A percentile compares a stretch with the other conserved stretches of the same genome.
Evolutionary conservation across 2,329 filamentous ascomycete genomes (phyloP).

Genomic region (Graphilbum sp.): DNA sequence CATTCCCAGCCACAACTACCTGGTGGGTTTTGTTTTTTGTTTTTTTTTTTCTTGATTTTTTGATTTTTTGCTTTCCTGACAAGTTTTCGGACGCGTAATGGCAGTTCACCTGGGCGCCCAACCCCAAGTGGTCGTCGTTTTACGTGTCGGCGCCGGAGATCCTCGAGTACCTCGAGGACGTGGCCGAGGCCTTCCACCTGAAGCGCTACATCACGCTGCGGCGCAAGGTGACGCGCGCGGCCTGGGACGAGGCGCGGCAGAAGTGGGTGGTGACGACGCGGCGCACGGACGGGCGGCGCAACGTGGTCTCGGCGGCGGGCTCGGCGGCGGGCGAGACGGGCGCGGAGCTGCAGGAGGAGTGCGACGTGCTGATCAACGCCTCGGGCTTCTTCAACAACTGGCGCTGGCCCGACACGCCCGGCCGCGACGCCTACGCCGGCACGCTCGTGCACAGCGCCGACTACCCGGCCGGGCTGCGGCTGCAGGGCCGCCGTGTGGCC

Average conservation of each 20-base stretch:
- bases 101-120: slow-evolving; percentile 8
- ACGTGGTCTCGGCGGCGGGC: slow-evolving; percentile 1
- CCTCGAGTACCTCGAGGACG: slow-evolving; percentile 3
- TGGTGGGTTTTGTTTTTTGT: too few relatives aligned
- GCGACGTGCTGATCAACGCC: slow-evolving; percentile 33
- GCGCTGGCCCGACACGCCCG: slow-evolving; percentile 21
- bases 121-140: slow-evolving; percentile 7
- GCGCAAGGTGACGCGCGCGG: slow-evolving; percentile 2
- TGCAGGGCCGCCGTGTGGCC: slow-evolving; percentile 4
- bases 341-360: too few relatives aligned
- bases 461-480: slow-evolving; percentile 11
- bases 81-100: too few relatives aligned
- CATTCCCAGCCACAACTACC: slow-evolving; percentile 9
- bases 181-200: slow-evolving; percentile 5
- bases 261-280: slow-evolving; percentile 3
- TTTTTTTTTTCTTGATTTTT: too few relatives aligned
- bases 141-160: slow-evolving; percentile 7
- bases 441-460: slow-evolving; percentile 7
- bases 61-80: too few relatives aligned
- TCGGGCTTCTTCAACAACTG: slow-evolving; percentile 31
- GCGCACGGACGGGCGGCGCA: too few relatives aligned
- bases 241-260: slow-evolving; percentile 7
- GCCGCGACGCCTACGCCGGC: slow-evolving; percentile 5
- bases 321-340: slow-evolving; percentile 14
- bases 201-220: slow-evolving; percentile 5